Evolutionary conservation across 441 rosid species (phyloP).

Genomic region (Iberis amara): DNA sequence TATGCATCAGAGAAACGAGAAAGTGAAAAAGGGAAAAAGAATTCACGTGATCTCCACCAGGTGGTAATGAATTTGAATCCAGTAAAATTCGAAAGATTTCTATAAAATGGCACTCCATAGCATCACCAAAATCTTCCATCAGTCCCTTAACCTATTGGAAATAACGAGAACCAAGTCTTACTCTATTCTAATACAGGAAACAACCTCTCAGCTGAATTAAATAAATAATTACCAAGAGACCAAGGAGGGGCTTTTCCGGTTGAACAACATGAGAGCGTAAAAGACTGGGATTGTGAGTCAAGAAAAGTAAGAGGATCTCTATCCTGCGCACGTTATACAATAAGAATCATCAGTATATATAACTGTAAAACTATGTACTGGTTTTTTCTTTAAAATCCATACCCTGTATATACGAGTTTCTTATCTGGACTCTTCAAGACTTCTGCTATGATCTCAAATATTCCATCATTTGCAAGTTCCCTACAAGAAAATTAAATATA

Average conservation of each 20-base stretch:
- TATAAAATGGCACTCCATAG: slow-evolving; percentile 78
- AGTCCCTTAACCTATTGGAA: slow-evolving; percentile 74
- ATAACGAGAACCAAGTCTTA: slow-evolving; percentile 19
- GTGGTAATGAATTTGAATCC: slow-evolving; percentile 58
- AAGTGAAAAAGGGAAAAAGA: slow-evolving; percentile 19
- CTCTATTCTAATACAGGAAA: neutral
- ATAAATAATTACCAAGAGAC: slow-evolving; percentile 57
- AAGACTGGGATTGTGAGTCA: slow-evolving; percentile 74
- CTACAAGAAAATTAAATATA: slow-evolving; percentile 34
- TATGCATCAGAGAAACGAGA: slow-evolving; percentile 3
- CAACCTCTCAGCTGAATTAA: slow-evolving; percentile 3
- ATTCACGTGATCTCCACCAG: slow-evolving; percentile 62
- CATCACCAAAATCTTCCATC: slow-evolving; percentile 83
- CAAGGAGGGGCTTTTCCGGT: slow-evolving; percentile 59
- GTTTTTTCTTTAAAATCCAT: slow-evolving; percentile 22
- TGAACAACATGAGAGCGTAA: slow-evolving; percentile 68
- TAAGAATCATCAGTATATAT: slow-evolving; percentile 30
- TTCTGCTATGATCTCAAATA: slow-evolving; percentile 65
- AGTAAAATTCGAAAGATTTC: slow-evolving; percentile 75
- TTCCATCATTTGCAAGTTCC: slow-evolving; percentile 71
- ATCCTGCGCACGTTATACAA: slow-evolving; percentile 73
- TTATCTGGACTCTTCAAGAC: slow-evolving; percentile 70
- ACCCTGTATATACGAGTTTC: slow-evolving; percentile 79
- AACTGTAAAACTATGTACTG: neutral
- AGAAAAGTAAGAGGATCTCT: slow-evolving; percentile 80